phyloP scores from a whole-genome alignment of 331 rosid species.

The Quercus tomentella region DNA sequence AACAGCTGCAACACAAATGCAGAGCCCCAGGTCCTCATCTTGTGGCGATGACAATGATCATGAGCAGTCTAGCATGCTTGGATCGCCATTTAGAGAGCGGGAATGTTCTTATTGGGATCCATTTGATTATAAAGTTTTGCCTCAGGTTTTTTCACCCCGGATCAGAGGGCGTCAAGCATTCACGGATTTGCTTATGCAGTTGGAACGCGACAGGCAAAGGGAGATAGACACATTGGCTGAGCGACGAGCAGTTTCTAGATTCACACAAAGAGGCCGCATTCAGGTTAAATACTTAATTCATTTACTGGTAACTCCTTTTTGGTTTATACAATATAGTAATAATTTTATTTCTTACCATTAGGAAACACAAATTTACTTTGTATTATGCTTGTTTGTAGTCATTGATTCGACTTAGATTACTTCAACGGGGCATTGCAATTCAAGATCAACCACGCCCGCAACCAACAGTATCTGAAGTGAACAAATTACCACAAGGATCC shows the following conservation, averaged over 20 bases:
- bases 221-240: constrained; percentile 53
- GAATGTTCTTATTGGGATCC: constrained; percentile 17
- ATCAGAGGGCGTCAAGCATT: constrained; percentile 75
- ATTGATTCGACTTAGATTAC: constrained; percentile 56
- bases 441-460: constrained; percentile 25
- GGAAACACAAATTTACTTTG: neutral
- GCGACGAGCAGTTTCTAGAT: constrained; percentile 64
- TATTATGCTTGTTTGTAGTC: constrained; percentile 45
- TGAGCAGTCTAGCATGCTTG: constrained; percentile 18
- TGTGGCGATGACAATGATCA: constrained; percentile 36
- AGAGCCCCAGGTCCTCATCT: constrained; percentile 5
- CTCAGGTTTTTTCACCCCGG: constrained; percentile 31
- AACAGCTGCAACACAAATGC: constrained; percentile 29
- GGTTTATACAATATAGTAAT: neutral
- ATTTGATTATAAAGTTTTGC: constrained; percentile 25
- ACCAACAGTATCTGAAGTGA: constrained; percentile 19
- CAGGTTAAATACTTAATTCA: constrained; percentile 42
- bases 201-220: constrained; percentile 54
- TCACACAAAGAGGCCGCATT: constrained; percentile 72
- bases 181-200: constrained; percentile 58
- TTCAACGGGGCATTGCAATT: constrained; percentile 43
- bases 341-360: neutral
- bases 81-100: constrained; percentile 24
- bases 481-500: constrained; percentile 41
- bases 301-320: neutral